Evolutionary conservation across 805 yeast species (phyloP).

Genomic region (Hermanozyma aechmeae): DNA sequence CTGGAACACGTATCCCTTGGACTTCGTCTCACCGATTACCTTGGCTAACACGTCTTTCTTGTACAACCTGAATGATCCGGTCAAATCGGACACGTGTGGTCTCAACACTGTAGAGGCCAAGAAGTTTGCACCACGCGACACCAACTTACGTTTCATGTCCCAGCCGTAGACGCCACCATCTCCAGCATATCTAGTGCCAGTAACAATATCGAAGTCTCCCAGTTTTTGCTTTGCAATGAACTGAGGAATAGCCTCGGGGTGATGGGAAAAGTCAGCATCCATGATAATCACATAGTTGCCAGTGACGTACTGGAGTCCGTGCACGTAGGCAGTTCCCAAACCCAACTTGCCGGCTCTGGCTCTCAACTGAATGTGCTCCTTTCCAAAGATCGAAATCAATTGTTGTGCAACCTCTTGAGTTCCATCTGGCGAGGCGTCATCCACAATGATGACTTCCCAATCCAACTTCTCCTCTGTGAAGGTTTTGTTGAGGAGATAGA

Average conservation of each 20-base stretch:
- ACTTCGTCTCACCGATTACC: slow-evolving; percentile 56
- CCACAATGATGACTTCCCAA: slow-evolving; percentile 75
- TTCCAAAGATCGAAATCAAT: slow-evolving; percentile 48
- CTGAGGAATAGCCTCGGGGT: slow-evolving; percentile 71
- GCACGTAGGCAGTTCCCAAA: slow-evolving; percentile 73
- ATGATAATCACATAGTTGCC: slow-evolving; percentile 72
- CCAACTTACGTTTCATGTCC: slow-evolving; percentile 73
- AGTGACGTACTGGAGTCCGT: slow-evolving; percentile 60
- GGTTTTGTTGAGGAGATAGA: slow-evolving; percentile 61
- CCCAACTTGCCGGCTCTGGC: slow-evolving; percentile 75
- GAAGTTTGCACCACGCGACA: slow-evolving; percentile 74
- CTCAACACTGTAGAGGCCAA: slow-evolving; percentile 62
- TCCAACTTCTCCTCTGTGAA: slow-evolving; percentile 47
- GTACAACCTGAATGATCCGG: slow-evolving; percentile 71
- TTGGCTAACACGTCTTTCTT: slow-evolving; percentile 59
- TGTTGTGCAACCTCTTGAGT: slow-evolving; percentile 65
- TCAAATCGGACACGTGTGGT: slow-evolving; percentile 65
- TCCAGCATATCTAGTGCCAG: slow-evolving; percentile 66
- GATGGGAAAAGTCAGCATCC: slow-evolving; percentile 83
- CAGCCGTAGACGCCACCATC: slow-evolving; percentile 80
- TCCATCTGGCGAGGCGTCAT: slow-evolving; percentile 76
- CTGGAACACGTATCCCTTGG: slow-evolving; percentile 78
- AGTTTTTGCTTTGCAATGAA: slow-evolving; percentile 56
- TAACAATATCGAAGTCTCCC: slow-evolving; percentile 42
- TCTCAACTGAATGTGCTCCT: slow-evolving; percentile 50